Evolutionary conservation across 495 filamentous ascomycete species (phyloP), one percentile per base, ranked within the genome.

Genomic region (Acidomyces sp.): DNA sequence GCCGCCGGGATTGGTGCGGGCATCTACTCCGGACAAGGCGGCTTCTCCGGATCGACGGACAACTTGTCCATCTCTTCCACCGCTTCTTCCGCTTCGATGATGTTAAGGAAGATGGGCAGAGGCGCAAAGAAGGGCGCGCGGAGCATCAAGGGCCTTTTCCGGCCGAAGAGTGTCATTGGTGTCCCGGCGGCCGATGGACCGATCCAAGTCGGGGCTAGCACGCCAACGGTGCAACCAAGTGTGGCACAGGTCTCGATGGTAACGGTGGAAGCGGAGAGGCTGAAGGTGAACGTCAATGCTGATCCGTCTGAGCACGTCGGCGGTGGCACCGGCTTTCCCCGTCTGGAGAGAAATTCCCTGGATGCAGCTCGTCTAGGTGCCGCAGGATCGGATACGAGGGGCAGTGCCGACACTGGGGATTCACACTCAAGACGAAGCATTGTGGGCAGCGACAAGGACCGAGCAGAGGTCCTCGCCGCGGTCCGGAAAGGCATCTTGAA

Each of bases 91-190:
- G 90, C 90, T 18, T 96, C 92, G 25, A 80, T 99, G 48, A 99
- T 99, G 90, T 87, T 99, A 54, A 77, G 90, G 21, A 99, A 99
- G 68, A 96, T 99, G 92, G 92, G 90, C 52, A 82, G 84, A 45
- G 87, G 92, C 16, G 80, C 95, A 78, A 99, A 93, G 72, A 87
- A 84, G 60, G 78, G 81, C 13, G 80, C 77, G 17, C 69, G 86
- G 23, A 95, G 87, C 6, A 70, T 99, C 32, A 92, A 93, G 51
- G 90, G 90, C 20, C 66, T 99, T 7, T 99, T 99, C 64, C 71
- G 90, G 45, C 90, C 90, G 0, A 96, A 94, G 62, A 94, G 90
- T 2, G 67, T 92, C 23, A 71, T 87, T 55, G 87, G 85, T 12
- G 74, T 78, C 10, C 72, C 78, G 16, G 68, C 74, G 6, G 74